phyloP scores from a whole-genome alignment of 345 rosid species.

The Bruguiera parviflora region DNA sequence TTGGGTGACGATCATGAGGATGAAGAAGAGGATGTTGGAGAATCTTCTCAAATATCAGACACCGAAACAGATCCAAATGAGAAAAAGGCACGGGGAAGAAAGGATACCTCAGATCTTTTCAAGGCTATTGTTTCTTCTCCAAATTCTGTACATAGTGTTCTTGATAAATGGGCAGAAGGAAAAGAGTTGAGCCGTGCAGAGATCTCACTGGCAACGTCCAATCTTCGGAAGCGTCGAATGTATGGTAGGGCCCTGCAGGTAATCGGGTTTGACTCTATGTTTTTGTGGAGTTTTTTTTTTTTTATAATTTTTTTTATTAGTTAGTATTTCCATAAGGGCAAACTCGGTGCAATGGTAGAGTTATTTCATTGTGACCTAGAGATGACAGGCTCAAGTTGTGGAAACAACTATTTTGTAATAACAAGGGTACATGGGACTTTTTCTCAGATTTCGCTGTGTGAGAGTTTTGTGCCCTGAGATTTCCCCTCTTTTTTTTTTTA shows the following conservation, averaged over 20 bases:
- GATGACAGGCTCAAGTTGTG: too few relatives aligned
- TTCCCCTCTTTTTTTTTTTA: too few relatives aligned
- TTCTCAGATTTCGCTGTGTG: too few relatives aligned
- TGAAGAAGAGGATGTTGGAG: conserved; percentile 27
- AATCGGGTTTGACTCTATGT: conserved; percentile 12
- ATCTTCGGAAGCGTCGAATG: conserved; percentile 70
- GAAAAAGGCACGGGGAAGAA: conserved; percentile 19
- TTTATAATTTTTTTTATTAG: too few relatives aligned
- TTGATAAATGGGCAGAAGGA: conserved; percentile 70
- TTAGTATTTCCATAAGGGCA: too few relatives aligned
- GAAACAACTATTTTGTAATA: too few relatives aligned
- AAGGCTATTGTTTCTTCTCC: conserved; percentile 43
- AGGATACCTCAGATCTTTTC: conserved; percentile 40
- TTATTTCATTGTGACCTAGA: too few relatives aligned
- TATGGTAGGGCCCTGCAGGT: conserved; percentile 90
- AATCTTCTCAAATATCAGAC: conserved; percentile 30
- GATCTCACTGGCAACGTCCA: conserved; percentile 32
- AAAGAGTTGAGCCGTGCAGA: conserved; percentile 42
- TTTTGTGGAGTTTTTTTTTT: neutral
- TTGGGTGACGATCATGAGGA: conserved; percentile 32
- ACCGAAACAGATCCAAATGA: conserved; percentile 19
- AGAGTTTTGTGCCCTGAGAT: too few relatives aligned
- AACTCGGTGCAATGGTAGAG: too few relatives aligned
- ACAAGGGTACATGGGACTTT: too few relatives aligned
- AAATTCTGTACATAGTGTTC: conserved; percentile 41